A percentile compares a stretch with the other conserved stretches of the same genome.
Conservation (phyloP, 2,329 filamentous ascomycete species). For the Colletotrichum melonis region DNA sequence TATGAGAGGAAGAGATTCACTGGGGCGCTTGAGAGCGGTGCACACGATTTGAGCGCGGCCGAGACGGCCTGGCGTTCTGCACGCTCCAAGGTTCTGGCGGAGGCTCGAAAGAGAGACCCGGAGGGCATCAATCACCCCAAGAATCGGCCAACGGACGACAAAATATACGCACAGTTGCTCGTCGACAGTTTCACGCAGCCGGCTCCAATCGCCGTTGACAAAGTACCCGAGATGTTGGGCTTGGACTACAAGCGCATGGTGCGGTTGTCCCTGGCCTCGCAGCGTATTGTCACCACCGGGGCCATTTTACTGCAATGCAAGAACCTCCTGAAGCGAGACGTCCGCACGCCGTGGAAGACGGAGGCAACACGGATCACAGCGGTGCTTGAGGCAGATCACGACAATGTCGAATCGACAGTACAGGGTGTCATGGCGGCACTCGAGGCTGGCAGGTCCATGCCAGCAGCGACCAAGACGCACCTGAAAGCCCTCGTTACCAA, state of each 20-base stretch:
- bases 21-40: conserved; percentile 69
- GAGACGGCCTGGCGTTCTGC: conserved; percentile 75
- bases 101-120: conserved; percentile 76
- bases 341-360: conserved; percentile 80
- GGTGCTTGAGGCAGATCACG: conserved; percentile 69
- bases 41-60: conserved; percentile 67
- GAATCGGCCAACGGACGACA: conserved; percentile 73
- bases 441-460: conserved; percentile 73
- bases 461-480: conserved; percentile 69
- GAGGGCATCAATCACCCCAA: conserved; percentile 72
- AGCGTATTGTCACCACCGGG: conserved; percentile 76
- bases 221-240: conserved; percentile 78
- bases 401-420: conserved; percentile 63
- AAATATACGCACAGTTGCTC: conserved; percentile 81
- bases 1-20: conserved; percentile 82
- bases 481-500: conserved; percentile 68
- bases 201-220: conserved; percentile 61
- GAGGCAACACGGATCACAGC: conserved; percentile 78
- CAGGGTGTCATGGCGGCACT: conserved; percentile 73
- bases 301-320: conserved; percentile 84
- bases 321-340: conserved; percentile 84
- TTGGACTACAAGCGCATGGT: conserved; percentile 74
- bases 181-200: conserved; percentile 80
- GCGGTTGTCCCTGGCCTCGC: conserved; percentile 50
- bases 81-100: conserved; percentile 71